A percentile compares a stretch with the other conserved stretches of the same genome.
Evolutionary conservation across 2,329 filamentous ascomycete species (phyloP).

Genomic region (Venturia nashicola): DNA sequence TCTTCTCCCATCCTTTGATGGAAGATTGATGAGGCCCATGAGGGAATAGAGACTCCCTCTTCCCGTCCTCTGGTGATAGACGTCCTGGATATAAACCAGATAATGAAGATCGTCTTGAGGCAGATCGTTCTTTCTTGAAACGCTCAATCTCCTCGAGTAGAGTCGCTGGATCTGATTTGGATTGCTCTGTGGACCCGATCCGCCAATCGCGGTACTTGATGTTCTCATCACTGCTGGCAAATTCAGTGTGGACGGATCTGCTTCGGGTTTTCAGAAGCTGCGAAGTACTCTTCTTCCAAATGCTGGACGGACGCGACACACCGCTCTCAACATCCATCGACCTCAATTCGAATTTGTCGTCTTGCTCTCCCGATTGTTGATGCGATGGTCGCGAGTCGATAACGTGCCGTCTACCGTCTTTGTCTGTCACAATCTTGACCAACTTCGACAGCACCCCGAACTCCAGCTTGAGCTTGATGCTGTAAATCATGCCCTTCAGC

Average conservation of each 20-base stretch:
- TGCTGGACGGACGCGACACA: background rate
- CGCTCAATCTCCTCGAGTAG: slow-evolving; percentile 2
- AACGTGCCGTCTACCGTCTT: background rate
- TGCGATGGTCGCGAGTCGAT: background rate
- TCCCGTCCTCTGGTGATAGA: background rate
- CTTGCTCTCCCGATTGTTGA: background rate
- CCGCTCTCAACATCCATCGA: slow-evolving; percentile 1
- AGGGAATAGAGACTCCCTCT: background rate
- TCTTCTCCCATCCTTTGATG: slow-evolving; percentile 1
- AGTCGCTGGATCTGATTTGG: background rate
- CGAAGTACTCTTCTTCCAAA: background rate
- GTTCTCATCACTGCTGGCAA: background rate
- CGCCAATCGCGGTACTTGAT: slow-evolving; percentile 2
- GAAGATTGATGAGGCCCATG: background rate
- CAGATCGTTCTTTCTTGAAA: background rate
- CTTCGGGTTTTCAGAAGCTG: background rate
- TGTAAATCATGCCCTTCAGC: slow-evolving; percentile 9
- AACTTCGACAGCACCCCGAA: slow-evolving; percentile 7
- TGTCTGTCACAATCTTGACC: slow-evolving; percentile 6
- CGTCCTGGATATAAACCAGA: slow-evolving; percentile 5
- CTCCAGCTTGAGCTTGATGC: slow-evolving; percentile 10
- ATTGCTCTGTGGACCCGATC: background rate
- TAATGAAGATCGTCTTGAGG: slow-evolving; percentile 4
- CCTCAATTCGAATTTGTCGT: background rate
- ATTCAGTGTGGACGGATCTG: background rate